Evolutionary conservation across 164 flowering plant genomes (phyloP).

Genomic region (Aristolochia contorta): DNA sequence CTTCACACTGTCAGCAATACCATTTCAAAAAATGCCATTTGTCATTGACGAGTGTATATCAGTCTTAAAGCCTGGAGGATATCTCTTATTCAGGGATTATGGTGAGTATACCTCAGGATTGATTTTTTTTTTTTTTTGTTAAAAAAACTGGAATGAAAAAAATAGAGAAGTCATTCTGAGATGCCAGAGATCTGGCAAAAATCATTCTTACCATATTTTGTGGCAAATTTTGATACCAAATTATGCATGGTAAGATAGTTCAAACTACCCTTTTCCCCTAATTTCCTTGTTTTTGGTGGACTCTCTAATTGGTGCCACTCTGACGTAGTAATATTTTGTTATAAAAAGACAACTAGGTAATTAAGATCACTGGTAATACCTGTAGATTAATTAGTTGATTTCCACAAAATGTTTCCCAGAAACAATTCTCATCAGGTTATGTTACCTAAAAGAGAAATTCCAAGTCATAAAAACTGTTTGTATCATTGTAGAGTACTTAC

Average conservation of each 20-base stretch:
- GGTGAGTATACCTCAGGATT: slow-evolving; percentile 32
- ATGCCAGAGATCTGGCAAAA: background rate
- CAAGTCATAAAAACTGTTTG: too few relatives aligned
- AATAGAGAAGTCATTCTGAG: background rate
- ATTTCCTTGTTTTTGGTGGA: background rate
- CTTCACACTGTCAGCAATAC: slow-evolving; percentile 78
- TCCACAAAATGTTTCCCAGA: too few relatives aligned
- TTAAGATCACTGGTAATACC: too few relatives aligned
- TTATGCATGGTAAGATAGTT: background rate
- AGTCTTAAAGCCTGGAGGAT: slow-evolving; percentile 71
- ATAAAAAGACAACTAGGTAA: too few relatives aligned
- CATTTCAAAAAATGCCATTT: slow-evolving; percentile 42
- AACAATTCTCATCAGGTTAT: too few relatives aligned
- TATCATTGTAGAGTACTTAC: too few relatives aligned
- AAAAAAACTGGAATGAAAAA: too few relatives aligned
- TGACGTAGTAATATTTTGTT: too few relatives aligned
- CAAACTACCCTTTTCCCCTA: background rate
- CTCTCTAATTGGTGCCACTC: too few relatives aligned
- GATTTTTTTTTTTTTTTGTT: too few relatives aligned
- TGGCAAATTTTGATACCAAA: background rate
- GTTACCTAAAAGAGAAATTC: too few relatives aligned
- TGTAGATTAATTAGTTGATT: background rate
- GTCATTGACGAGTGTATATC: slow-evolving; percentile 56
- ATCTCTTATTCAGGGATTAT: slow-evolving; percentile 76
- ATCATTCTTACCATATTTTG: background rate